Percentiles rank a stretch among this genome's conserved stretches.
These are phyloP conservation scores for Xerocomus alliaceus DNA, from an alignment of 1,284 basidiomycete species.

Conservation along the genomic window DNA sequence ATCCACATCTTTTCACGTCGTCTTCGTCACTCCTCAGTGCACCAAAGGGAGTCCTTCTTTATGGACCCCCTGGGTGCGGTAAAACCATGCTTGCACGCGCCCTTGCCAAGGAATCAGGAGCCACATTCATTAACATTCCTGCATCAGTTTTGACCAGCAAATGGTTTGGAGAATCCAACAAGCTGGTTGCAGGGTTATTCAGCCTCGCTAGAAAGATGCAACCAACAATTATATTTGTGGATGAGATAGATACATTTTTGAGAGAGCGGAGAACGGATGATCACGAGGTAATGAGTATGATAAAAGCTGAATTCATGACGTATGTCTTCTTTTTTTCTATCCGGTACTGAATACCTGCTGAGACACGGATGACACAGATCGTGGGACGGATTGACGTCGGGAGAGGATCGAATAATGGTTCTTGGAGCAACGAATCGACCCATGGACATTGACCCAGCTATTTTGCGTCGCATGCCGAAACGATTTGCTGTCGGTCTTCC, in stretches of 20 bases:
- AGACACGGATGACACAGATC: constrained; percentile 56
- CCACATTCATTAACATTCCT: constrained; percentile 94
- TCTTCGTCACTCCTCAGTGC: constrained; percentile 75
- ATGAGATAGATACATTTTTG: constrained; percentile 97
- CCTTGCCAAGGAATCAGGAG: constrained; percentile 93
- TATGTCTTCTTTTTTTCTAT: constrained; percentile 48
- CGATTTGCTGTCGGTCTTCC: constrained; percentile 93
- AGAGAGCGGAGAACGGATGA: constrained; percentile 87
- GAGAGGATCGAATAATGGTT: constrained; percentile 86
- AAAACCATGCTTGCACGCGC: constrained; percentile 97
- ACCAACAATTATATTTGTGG: constrained; percentile 93
- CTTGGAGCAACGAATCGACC: constrained; percentile 97
- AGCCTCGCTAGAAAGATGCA: constrained; percentile 82
- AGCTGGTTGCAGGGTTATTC: constrained; percentile 94
- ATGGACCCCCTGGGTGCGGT: constrained; percentile 91
- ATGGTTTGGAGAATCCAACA: constrained; percentile 99
- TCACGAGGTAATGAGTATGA: constrained; percentile 98
- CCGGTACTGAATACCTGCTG: neutral
- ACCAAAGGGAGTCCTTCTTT: constrained; percentile 84
- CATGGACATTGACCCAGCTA: constrained; percentile 94
- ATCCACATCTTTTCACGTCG: constrained; percentile 86
- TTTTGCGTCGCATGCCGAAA: constrained; percentile 96
- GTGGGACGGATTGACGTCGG: constrained; percentile 96
- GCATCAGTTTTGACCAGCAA: constrained; percentile 84
- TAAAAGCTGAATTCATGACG: constrained; percentile 99